These are phyloP conservation scores for Theileria parva DNA, from an alignment of 169 alveolate genomes.

Conservation along the genomic window DNA sequence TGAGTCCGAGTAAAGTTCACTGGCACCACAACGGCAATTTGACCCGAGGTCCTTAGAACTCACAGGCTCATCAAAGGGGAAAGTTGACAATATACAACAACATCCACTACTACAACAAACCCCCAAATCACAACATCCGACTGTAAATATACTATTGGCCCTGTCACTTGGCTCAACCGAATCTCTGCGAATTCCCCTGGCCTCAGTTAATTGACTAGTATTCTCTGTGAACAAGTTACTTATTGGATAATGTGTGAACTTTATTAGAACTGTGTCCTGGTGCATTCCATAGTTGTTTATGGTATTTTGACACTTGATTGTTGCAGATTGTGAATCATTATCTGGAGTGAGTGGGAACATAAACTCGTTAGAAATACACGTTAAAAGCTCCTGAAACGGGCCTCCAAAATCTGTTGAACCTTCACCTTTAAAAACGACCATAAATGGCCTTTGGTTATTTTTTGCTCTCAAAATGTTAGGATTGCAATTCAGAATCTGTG, in stretches of 20 bases:
- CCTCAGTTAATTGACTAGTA: not conserved
- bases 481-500: constrained; percentile 52
- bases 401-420: constrained; percentile 93
- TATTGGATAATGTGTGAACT: constrained; percentile 35
- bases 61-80: constrained; percentile 23
- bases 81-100: constrained; percentile 28
- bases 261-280: constrained; percentile 86
- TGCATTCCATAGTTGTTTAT: constrained; percentile 84
- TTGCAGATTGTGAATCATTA: constrained; percentile 33
- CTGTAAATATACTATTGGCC: not conserved
- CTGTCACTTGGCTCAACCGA: not conserved
- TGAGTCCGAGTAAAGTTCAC: constrained; percentile 24
- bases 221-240: not conserved
- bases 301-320: constrained; percentile 81
- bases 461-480: constrained; percentile 63
- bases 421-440: constrained; percentile 88
- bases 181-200: not conserved
- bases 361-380: constrained; percentile 85
- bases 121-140: constrained; percentile 52
- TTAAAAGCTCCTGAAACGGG: constrained; percentile 88
- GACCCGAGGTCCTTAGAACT: constrained; percentile 7
- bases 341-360: constrained; percentile 78
- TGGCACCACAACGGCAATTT: constrained; percentile 54
- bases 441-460: constrained; percentile 81
- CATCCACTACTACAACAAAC: constrained; percentile 58